Conservation (phyloP, 305 asterid genomes). For the Solanum hybrid region DNA sequence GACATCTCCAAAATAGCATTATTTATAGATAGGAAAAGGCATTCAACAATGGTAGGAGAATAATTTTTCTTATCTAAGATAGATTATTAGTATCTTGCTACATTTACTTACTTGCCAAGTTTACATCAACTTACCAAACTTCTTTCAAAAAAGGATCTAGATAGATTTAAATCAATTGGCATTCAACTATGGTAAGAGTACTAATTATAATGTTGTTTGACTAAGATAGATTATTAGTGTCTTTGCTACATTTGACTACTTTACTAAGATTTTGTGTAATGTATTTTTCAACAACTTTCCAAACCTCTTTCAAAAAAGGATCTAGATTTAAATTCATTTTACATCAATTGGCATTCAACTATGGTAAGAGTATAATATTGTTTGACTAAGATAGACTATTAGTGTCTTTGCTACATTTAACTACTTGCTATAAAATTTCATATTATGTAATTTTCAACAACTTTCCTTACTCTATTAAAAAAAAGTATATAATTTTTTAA, state of each 20-base stretch:
- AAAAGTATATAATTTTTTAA: not conserved
- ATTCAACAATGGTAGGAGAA: not conserved
- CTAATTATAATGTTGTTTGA: too few species aligned
- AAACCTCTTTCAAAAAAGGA: not conserved
- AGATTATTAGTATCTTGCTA: not conserved
- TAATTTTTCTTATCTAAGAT: not conserved
- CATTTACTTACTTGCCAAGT: not conserved
- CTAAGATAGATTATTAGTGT: not conserved
- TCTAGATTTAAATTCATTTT: not conserved
- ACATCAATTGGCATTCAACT: not conserved
- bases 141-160: not conserved
- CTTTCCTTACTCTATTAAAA: not conserved
- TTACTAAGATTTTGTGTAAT: not conserved
- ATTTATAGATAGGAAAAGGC: not conserved
- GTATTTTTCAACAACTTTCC: not conserved
- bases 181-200: not conserved
- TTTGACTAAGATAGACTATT: not conserved
- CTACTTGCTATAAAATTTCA: not conserved
- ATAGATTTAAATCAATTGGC: not conserved
- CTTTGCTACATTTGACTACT: not conserved
- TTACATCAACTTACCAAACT: not conserved
- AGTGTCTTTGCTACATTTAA: not conserved
- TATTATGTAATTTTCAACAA: not conserved
- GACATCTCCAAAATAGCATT: not conserved
- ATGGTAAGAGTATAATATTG: not conserved